phyloP scores from a whole-genome alignment of 768 basidiomycete species.

The Galerina marginata region DNA sequence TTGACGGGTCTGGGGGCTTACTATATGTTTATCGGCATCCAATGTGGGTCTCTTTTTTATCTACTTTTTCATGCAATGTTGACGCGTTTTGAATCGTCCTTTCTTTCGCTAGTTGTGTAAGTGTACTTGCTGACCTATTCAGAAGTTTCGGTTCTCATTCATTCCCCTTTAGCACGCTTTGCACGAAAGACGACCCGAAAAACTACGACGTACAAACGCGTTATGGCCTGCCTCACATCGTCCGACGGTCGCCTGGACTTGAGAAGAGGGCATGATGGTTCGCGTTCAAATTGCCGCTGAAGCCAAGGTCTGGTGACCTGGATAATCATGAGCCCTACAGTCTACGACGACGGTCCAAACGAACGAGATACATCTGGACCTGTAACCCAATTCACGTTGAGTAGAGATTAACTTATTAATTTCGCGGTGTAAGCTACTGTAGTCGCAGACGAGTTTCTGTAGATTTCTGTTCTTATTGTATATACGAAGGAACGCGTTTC shows the following conservation, averaged over 20 bases:
- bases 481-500: no score
- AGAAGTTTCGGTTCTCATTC: slow-evolving; percentile 6
- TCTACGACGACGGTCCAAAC: neutral
- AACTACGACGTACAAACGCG: slow-evolving; percentile 49
- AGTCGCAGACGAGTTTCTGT: no score
- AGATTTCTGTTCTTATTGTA: no score
- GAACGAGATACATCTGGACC: neutral
- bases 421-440: no score
- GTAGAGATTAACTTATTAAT: no score
- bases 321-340: neutral
- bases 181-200: slow-evolving; percentile 61
- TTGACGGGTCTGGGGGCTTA: slow-evolving; percentile 64
- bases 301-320: neutral
- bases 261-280: neutral
- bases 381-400: no score
- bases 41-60: slow-evolving; percentile 43
- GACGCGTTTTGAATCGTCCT: slow-evolving; percentile 11
- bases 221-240: slow-evolving; percentile 52
- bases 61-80: neutral
- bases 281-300: neutral
- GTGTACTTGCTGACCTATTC: slow-evolving; percentile 19
- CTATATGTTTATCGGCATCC: slow-evolving; percentile 56
- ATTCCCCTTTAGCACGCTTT: slow-evolving; percentile 49
- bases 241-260: slow-evolving; percentile 33
- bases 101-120: slow-evolving; percentile 44